Base-by-base conservation (phyloP, 305 asterid species). In the Fraxinus latifolia region DNA sequence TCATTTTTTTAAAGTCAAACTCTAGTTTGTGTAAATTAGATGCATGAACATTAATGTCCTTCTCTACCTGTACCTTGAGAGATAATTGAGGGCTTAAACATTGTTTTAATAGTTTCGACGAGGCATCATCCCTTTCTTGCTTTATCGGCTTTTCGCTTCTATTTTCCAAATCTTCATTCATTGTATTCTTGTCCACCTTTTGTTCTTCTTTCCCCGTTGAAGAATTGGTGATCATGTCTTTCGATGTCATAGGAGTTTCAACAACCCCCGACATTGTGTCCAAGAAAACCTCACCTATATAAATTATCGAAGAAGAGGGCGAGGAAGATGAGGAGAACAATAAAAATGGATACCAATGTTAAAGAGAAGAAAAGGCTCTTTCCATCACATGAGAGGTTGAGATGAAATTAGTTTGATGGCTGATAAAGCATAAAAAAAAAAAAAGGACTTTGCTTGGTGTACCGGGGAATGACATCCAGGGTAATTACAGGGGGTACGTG, bases 251-350 rank as follows among this genome's bases (percentile, higher is more conserved):
- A 34, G 55, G 81, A 47, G 81, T 78, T 68, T 82, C 78, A 5
- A 82, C 77, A 67, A 67, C 53, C 33, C 78, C 81, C 14, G 84
- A 81, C 81, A 81, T 76, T 25, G 11, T 81, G 11, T 23, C 29
- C 25, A 19, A 12, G 2, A 5, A 19, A 47, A 0, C 60, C 7
- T 34, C 50, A 5, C 71, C 12, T 29, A 68, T 39, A 15, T 21
- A 2, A 37, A 70, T 71, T 1, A 3, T 70, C 19, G 39, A 21
- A 6, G 65, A 70, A 15, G 50, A 79, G 31, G 77, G 53, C 50
- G 29, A 29, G 32, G 62, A 29, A 19, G 39, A 25, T 2, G 60
- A 37, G 15, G 31, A 60, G 42, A 19, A 47, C 27, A 6, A 74
- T 77, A 70, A 68, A 25, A 72, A 36, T 67, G 25, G 39, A 74